Evolutionary conservation across 805 yeast genomes (phyloP), one percentile per base, ranked within the genome.

Genomic region (Henningerozyma blattae): DNA sequence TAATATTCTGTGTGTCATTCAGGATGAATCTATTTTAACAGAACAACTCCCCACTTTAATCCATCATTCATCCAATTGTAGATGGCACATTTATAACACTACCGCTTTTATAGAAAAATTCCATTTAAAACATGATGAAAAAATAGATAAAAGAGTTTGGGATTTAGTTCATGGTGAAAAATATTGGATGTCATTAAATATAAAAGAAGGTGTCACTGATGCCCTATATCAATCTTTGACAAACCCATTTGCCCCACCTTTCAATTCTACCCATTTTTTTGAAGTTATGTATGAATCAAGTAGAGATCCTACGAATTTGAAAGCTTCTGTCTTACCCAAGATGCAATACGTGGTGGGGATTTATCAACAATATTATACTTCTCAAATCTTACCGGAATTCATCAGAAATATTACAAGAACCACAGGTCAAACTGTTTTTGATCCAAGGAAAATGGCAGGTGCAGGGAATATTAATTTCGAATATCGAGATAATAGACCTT

Each of bases 121-220:
- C 22, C 42, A 46, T 5, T 32, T 34, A 2, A 32, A 32, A 8
- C 41, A 51, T 35, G 33, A 40, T 35, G 39, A 40, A 42, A 33
- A 42, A 9, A 34, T 55, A 7, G 43, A 49, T 22, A 61, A 61
- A 4, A 68, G 69, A 41, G 48, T 76, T 15, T 24, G 52, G 27
- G 44, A 64, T 22, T 55, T 56, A 34, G 65, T 80, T 3, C 72
- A 69, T 44, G 68, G 67, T 34, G 71, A 75, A 51, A 46, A 67
- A 14, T 77, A 65, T 45, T 81, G 89, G 91, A 66, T 70, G 17
- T 69, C 78, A 0, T 56, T 77, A 24, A 69, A 72, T 40, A 70
- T 79, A 22, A 45, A 50, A 15, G 54, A 64, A 12, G 66, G 71
- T 44, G 72, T 79, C 1, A 62, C 75, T 4, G 44, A 43, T 20